A percentile compares a stretch with the other conserved stretches of the same genome.
Conservation (phyloP, 2,329 filamentous ascomycete species). For the Talaromyces pinophilus region DNA sequence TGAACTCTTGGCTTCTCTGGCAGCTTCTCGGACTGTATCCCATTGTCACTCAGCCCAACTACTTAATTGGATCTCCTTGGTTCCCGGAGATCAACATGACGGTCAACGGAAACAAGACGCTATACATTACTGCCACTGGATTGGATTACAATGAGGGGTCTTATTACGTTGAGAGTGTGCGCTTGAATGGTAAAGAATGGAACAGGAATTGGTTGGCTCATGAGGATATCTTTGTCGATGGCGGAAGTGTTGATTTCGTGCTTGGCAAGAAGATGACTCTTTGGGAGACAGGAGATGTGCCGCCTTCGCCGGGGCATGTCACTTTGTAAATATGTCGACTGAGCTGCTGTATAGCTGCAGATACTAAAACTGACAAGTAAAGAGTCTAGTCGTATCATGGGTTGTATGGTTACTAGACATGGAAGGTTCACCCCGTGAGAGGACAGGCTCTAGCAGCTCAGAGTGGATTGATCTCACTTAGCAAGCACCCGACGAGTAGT, state of each 20-base stretch:
- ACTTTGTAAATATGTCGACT: conserved; percentile 5
- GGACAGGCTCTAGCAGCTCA: background rate
- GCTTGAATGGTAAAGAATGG: conserved; percentile 56
- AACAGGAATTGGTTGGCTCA: conserved; percentile 59
- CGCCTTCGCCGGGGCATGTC: conserved; percentile 52
- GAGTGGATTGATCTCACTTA: background rate
- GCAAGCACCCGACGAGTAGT: background rate
- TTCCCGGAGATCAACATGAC: conserved; percentile 44
- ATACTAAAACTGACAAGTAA: background rate
- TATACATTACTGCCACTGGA: conserved; percentile 52
- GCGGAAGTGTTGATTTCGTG: conserved; percentile 53
- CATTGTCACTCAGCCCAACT: conserved; percentile 51
- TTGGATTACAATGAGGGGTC: conserved; percentile 39
- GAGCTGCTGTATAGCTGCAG: background rate
- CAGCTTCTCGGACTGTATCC: conserved; percentile 54
- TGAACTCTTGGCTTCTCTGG: conserved; percentile 56
- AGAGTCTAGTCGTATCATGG: background rate
- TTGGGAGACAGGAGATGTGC: conserved; percentile 55
- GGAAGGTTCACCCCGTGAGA: background rate
- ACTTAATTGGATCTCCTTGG: conserved; percentile 51
- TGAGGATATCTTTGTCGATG: conserved; percentile 46
- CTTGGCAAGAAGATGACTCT: conserved; percentile 38
- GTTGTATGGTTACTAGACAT: background rate
- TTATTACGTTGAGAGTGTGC: conserved; percentile 56
- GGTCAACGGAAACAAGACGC: conserved; percentile 32